Evolutionary conservation across 495 filamentous ascomycete genomes (phyloP), one percentile per base, ranked within the genome.

Genomic region (Durotheca rogersii): DNA sequence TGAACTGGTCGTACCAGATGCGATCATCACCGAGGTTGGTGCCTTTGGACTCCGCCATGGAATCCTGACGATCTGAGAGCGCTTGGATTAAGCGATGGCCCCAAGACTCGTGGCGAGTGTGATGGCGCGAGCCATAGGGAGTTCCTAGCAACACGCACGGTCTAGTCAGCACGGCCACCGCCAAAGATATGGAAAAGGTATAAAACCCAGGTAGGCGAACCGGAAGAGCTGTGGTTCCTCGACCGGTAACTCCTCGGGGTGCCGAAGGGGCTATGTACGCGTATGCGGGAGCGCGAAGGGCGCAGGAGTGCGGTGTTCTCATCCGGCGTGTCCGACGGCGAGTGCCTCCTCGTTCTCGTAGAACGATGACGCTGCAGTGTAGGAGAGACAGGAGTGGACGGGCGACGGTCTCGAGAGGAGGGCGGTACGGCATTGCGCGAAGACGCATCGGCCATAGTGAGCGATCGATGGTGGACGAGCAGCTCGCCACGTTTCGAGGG

Each of bases 1-100:
- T 96, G 68, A 97, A 96, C 68, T 98, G 93, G 72, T 98, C 92
- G 69, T 98, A 98, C 93, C 93, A 98, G 9, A 93, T 87, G 12
- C 93, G 82, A 40, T 98, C 90, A 61, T 98, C 89, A 19, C 81
- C 67, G 42, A 78, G 81, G 10, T 83, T 62, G 14, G 75, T 79
- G 54, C 76, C 68, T 48, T 85, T 86, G 7, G 77, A 81, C 30
- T 84, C 82, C 15, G 75, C 53, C 44, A 82, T 70, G 32, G 70
- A 75, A 61, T 72, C 74, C 59, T 56, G 56, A 39, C 71, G 58
- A 69, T 80, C 72, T 14, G 66, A 67, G 38, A 73, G 48, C 61
- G 68, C 76, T 47, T 66, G 76, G 51, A 67, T 78, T 42, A 87
- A 66, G 3, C 79, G 77, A 12, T 69, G 61, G 16, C 73, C 72